These are phyloP conservation scores for Basidiobolus meristosporus DNA, from an alignment of 371 early-diverging fungal genomes.

Conservation along the genomic window DNA sequence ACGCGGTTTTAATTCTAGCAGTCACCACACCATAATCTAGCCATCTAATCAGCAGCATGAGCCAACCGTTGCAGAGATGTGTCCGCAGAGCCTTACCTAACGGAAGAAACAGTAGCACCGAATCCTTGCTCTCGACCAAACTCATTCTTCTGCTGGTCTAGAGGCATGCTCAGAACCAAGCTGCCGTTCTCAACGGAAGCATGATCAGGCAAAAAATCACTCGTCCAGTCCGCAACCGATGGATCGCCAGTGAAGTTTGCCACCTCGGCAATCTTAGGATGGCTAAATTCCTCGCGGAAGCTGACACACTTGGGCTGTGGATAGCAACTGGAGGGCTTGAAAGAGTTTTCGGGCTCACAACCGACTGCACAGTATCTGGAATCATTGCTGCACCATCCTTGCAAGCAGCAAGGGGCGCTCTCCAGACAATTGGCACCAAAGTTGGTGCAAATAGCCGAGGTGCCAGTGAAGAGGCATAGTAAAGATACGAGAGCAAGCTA, in stretches of 20 bases:
- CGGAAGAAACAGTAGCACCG: slow-evolving; percentile 32
- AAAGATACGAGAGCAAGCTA: no score
- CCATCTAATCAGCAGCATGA: slow-evolving; percentile 7
- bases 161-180: slow-evolving; percentile 14
- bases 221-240: slow-evolving; percentile 16
- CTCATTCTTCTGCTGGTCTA: slow-evolving; percentile 7
- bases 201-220: slow-evolving; percentile 26
- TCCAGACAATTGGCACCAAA: slow-evolving; percentile 11
- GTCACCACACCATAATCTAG: slow-evolving; percentile 28
- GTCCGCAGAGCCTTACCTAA: slow-evolving; percentile 9
- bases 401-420: slow-evolving; percentile 19
- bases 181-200: slow-evolving; percentile 15
- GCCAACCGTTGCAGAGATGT: neutral
- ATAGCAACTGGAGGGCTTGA: slow-evolving; percentile 18
- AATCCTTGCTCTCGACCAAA: slow-evolving; percentile 21
- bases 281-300: slow-evolving; percentile 13
- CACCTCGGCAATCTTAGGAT: slow-evolving; percentile 10
- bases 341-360: slow-evolving; percentile 29
- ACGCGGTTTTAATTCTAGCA: slow-evolving; percentile 27
- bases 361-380: slow-evolving; percentile 17
- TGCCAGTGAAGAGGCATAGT: no score
- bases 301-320: slow-evolving; percentile 21
- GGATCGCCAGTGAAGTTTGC: slow-evolving; percentile 27
- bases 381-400: slow-evolving; percentile 12
- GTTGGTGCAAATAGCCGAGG: slow-evolving; percentile 1